Percentiles rank a stretch among this genome's conserved stretches.
These are phyloP conservation scores for Myriosclerotinia duriaeana DNA, from an alignment of 2,329 filamentous ascomycete species.

Conservation along the genomic window DNA sequence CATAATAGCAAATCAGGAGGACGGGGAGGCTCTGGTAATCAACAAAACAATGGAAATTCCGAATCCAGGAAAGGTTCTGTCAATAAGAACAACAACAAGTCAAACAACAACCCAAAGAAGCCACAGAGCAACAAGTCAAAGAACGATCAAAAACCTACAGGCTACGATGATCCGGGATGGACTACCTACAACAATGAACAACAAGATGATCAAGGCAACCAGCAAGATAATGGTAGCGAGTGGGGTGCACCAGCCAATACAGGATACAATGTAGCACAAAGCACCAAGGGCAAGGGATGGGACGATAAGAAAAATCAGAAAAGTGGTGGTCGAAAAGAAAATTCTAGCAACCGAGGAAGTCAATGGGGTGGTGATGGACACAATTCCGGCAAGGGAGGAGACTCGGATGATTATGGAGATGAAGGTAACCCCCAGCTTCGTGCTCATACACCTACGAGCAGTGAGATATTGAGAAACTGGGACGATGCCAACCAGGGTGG, in stretches of 20 bases:
- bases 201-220: background rate
- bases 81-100: conserved; percentile 4
- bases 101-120: conserved; percentile 12
- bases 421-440: conserved; percentile 7
- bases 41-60: conserved; percentile 19
- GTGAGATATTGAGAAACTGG: conserved; percentile 10
- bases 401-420: conserved; percentile 1
- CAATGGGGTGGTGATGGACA: conserved; percentile 21
- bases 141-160: background rate
- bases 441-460: conserved; percentile 10
- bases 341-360: background rate
- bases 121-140: background rate
- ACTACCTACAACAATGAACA: background rate
- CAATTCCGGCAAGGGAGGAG: conserved; percentile 14
- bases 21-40: conserved; percentile 21
- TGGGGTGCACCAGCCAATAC: conserved; percentile 5
- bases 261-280: conserved; percentile 11
- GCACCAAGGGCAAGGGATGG: conserved; percentile 18
- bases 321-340: background rate
- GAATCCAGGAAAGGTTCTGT: conserved; percentile 25
- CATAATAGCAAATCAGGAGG: conserved; percentile 20
- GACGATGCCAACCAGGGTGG: background rate
- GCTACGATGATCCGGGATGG: conserved; percentile 12
- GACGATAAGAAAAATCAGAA: conserved; percentile 15
- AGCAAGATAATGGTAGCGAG: background rate